Evolutionary conservation across 2,329 filamentous ascomycete species (phyloP).

Genomic region (Leptographium radiaticola): DNA sequence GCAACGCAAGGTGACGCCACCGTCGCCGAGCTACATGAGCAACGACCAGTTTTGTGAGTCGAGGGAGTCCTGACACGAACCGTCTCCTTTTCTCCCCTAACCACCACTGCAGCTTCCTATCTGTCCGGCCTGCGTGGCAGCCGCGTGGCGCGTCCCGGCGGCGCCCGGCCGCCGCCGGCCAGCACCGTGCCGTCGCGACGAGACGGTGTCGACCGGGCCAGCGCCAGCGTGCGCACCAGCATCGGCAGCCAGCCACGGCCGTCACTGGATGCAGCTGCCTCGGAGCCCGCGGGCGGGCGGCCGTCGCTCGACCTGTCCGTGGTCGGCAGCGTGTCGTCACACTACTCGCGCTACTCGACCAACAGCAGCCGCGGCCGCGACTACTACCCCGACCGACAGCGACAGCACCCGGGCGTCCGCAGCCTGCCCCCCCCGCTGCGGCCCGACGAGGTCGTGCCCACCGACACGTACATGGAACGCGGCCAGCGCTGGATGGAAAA

Average conservation of each 20-base stretch:
- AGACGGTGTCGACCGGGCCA: too few species aligned
- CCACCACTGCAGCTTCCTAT: constrained; percentile 43
- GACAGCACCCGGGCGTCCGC: constrained; percentile 8
- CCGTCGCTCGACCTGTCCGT: constrained; percentile 23
- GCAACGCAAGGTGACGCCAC: constrained; percentile 42
- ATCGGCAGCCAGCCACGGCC: not conserved
- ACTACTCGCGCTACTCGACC: constrained; percentile 39
- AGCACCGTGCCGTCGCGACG: constrained; percentile 12
- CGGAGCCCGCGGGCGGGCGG: not conserved
- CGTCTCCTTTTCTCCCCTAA: not conserved
- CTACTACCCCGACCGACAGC: constrained; percentile 32
- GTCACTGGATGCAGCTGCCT: not conserved
- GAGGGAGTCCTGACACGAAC: not conserved
- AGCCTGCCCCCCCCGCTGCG: constrained; percentile 27
- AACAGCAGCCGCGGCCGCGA: constrained; percentile 32
- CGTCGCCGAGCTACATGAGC: constrained; percentile 51
- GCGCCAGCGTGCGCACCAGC: not conserved
- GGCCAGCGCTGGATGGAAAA: constrained; percentile 70
- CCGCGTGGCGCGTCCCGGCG: constrained; percentile 54
- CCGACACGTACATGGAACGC: constrained; percentile 57
- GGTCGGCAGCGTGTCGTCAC: constrained; percentile 33
- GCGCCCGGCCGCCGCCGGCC: constrained; percentile 50
- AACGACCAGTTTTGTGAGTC: constrained; percentile 53
- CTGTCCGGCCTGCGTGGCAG: constrained; percentile 58
- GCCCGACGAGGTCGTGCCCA: constrained; percentile 50